Evolutionary conservation across 2,329 filamentous ascomycete genomes (phyloP), one percentile per base, ranked within the genome.

Genomic region (Penicillium rolfsii): DNA sequence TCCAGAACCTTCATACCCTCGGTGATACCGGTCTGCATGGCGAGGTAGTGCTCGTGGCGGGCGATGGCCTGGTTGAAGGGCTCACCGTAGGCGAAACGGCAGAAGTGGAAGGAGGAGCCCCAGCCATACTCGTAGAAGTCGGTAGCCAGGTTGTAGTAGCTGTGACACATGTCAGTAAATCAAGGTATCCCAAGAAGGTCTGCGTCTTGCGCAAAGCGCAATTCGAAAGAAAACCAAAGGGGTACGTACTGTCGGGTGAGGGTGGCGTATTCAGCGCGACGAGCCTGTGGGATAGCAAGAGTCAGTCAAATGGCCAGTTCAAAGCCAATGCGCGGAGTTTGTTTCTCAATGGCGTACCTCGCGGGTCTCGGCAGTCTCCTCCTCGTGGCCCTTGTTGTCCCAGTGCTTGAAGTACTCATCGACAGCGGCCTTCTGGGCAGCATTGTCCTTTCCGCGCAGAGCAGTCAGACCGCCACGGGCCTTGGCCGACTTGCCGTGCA

Each of bases 321-420:
- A n/a, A 26, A 40, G 7, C 2, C 22, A 36, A 53, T 38, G 11
- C 33, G 16, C 3, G 33, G 14, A 12, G 22, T 8, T 1, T 16
- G 9, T 45, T 22, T 22, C 9, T 5, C 19, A 14, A 14, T 11
- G 50, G 38, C 85, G 69, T 80, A 92, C 91, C 79, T 92, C 89
- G 74, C 94, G 88, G 69, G 86, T 89, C 72, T 89, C 91, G 57
- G 89, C 86, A 1, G 94, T 98, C 85, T 99, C 95, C 45, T 89
- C 85, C 64, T 85, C 87, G 50, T 83, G 90, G 49, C 82, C 79
- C 81, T 96, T 93, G 82, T 94, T 90, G 78, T 97, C 92, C 91
- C 91, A 97, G 77, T 96, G 93, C 84, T 96, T 96, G 83, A 96
- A 96, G 81, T 97, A 97, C 77, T 96, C 91, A 74, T 95, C 91